phyloP scores from a whole-genome alignment of 208 protist genomes.

The Acanthamoeba sp. region DNA sequence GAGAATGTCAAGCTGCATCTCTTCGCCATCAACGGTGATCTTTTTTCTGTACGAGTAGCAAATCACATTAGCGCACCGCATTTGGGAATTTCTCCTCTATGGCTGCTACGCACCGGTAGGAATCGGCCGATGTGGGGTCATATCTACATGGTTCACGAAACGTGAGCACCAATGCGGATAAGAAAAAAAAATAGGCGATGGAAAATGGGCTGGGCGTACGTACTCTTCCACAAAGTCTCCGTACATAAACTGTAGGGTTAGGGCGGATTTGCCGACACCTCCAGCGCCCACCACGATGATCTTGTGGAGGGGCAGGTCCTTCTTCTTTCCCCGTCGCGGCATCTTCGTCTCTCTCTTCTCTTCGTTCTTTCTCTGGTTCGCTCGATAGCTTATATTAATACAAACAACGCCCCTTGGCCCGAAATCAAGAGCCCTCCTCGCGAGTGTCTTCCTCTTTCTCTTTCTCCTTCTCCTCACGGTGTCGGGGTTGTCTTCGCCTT shows the following conservation, averaged over 20 bases:
- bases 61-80: too few relatives aligned
- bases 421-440: too few relatives aligned
- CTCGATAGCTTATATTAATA: too few relatives aligned
- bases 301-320: conserved; percentile 81
- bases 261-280: conserved; percentile 88
- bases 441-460: background rate
- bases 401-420: too few relatives aligned
- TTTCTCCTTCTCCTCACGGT: background rate
- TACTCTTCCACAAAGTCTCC: conserved; percentile 73
- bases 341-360: background rate
- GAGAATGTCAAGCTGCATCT: conserved; percentile 63
- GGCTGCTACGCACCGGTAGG: conserved; percentile 32
- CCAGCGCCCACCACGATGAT: conserved; percentile 89
- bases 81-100: too few relatives aligned
- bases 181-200: background rate
- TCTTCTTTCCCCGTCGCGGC: conserved; percentile 55
- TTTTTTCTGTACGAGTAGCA: background rate
- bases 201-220: background rate
- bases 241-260: conserved; percentile 77
- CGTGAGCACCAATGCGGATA: background rate
- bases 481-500: background rate
- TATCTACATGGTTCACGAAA: background rate
- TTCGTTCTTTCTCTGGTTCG: background rate
- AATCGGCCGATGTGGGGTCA: conserved; percentile 62
- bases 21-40: conserved; percentile 54